Evolutionary conservation across 352 stramenopile species (phyloP), one percentile per base, ranked within the genome.

Genomic region (Globisporangium abappressorium): DNA sequence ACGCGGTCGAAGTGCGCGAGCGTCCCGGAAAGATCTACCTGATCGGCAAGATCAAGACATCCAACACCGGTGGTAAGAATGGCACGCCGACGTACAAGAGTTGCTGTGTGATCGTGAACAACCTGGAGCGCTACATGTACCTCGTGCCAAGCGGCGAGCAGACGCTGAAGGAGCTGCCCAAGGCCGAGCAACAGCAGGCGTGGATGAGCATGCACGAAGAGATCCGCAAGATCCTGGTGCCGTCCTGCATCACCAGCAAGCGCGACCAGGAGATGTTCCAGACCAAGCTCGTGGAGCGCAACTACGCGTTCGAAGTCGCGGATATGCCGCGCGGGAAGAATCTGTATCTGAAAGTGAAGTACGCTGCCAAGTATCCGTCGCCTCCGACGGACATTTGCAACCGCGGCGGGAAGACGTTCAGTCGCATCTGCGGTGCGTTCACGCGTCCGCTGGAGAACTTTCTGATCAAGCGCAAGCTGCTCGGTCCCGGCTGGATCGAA

Each of bases 291-390:
- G 97, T 99, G 20, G 85, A 92, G 47, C 93, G 97, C 41, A 95
- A 98, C 56, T 99, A 99, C 73, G 97, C 97, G 0, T 99, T 99
- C 74, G 97, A 99, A 47, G 87, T 98, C 58, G 80, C 88, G 0
- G 89, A 95, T 66, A 97, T 99, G 63, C 98, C 98, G 4, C 85
- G 97, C 15, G 92, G 97, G 14, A 92, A 92, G 70, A 98, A 98
- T 33, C 68, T 98, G 65, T 99, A 98, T 69, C 69, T 99, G 30
- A 99, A 99, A 78, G 93, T 99, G 46, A 95, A 98, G 47, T 99
- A 99, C 76, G 84, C 94, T 30, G 94, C 93, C 6, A 95, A 94
- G 69, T 98, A 98, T 75, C 86, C 91, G 7, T 76, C 88, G 2
- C 93, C 97, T 0, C 78, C 84, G 20, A 81, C 79, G 0, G 81